Conservation (phyloP, 495 filamentous ascomycete species). For the Darksidea phi region DNA sequence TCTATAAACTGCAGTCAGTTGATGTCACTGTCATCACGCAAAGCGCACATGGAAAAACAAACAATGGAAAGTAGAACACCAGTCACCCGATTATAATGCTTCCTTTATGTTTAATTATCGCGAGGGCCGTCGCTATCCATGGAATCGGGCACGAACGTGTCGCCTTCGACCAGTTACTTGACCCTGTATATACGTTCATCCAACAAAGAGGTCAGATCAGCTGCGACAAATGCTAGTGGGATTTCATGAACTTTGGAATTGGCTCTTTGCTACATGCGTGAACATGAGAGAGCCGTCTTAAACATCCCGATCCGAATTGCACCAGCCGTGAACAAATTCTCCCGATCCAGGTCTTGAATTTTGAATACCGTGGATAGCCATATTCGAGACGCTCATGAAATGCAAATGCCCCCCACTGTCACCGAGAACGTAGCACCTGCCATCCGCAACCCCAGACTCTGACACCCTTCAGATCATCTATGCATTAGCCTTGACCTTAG, state of each 20-base stretch:
- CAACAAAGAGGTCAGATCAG: background rate
- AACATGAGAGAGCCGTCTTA: constrained; percentile 30
- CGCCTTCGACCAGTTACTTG: background rate
- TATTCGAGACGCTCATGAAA: constrained; percentile 34
- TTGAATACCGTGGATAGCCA: constrained; percentile 36
- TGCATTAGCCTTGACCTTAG: constrained; percentile 67
- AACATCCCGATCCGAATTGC: constrained; percentile 35
- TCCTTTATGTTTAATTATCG: too few relatives aligned
- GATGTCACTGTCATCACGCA: too few relatives aligned
- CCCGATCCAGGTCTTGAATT: constrained; percentile 25
- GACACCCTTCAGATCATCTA: constrained; percentile 35
- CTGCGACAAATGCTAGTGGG: background rate
- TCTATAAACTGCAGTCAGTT: too few relatives aligned
- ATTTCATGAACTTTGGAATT: constrained; percentile 30
- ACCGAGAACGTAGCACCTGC: constrained; percentile 9
- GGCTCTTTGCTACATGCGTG: constrained; percentile 28
- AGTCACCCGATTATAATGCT: too few relatives aligned
- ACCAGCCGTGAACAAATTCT: constrained; percentile 27
- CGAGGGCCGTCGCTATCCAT: too few relatives aligned
- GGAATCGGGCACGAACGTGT: too few relatives aligned
- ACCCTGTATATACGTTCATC: background rate
- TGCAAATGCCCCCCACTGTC: constrained; percentile 22
- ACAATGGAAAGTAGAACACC: too few relatives aligned
- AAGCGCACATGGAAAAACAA: too few relatives aligned
- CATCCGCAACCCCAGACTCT: background rate